Evolutionary conservation across 306 rosid genomes (phyloP).

Genomic region (Vachellia collinsii): DNA sequence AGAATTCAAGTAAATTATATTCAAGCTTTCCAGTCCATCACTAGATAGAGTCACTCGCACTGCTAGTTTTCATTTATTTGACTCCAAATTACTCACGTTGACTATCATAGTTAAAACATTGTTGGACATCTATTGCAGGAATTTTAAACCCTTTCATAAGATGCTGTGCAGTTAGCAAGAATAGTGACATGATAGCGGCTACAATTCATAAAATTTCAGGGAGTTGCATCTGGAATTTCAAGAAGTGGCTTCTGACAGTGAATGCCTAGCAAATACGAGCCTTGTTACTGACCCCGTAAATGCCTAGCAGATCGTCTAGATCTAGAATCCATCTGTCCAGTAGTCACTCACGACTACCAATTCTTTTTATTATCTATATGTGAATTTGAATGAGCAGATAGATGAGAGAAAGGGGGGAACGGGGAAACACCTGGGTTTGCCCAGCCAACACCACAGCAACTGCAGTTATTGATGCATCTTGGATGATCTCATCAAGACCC

Average conservation of each 20-base stretch:
- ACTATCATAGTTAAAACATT: neutral
- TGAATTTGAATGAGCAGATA: neutral
- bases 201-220: slow-evolving; percentile 17
- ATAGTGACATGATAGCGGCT: neutral
- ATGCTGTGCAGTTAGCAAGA: neutral
- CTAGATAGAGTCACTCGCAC: neutral
- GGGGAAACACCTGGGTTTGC: slow-evolving; percentile 72
- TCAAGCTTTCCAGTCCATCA: neutral
- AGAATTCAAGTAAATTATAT: slow-evolving; percentile 8
- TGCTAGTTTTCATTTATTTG: neutral
- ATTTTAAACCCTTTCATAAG: neutral
- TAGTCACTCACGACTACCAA: slow-evolving; percentile 8
- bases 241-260: neutral
- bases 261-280: neutral
- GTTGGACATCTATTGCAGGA: neutral
- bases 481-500: slow-evolving; percentile 70
- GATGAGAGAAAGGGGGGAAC: neutral
- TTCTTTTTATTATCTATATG: neutral
- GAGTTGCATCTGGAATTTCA: slow-evolving; percentile 1
- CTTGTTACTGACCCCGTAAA: neutral
- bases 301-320: neutral
- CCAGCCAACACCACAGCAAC: slow-evolving; percentile 95
- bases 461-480: slow-evolving; percentile 66
- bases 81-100: neutral
- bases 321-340: slow-evolving; percentile 8